Evolutionary conservation across 1,284 basidiomycete genomes (phyloP).

Genomic region (Thelephora terrestris): DNA sequence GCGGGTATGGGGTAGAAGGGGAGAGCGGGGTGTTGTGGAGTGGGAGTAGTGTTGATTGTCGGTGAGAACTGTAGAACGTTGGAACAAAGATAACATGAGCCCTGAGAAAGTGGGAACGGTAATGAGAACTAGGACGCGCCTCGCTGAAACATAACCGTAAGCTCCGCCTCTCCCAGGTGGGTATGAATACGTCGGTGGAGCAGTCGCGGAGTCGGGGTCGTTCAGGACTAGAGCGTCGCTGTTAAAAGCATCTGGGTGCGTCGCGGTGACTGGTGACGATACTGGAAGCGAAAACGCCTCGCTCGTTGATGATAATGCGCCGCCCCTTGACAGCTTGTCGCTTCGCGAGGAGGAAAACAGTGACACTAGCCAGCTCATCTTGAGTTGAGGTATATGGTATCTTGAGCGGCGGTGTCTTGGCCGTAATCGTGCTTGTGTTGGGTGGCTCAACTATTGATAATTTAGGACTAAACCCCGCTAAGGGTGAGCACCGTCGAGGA

Average conservation of each 20-base stretch:
- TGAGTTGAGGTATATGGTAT: slow-evolving; percentile 2
- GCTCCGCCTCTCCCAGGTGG: slow-evolving; percentile 48
- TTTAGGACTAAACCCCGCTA: too few relatives aligned
- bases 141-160: slow-evolving; percentile 50
- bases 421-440: too few relatives aligned
- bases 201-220: slow-evolving; percentile 35
- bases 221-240: slow-evolving; percentile 32
- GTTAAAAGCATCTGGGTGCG: slow-evolving; percentile 49
- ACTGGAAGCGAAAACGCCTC: slow-evolving; percentile 73
- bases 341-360: slow-evolving; percentile 42
- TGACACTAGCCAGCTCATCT: slow-evolving; percentile 63
- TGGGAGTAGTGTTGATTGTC: slow-evolving; percentile 53
- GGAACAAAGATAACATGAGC: neutral
- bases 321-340: slow-evolving; percentile 20
- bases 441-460: too few relatives aligned
- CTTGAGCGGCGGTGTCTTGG: too few relatives aligned
- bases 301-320: slow-evolving; percentile 55
- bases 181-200: slow-evolving; percentile 53
- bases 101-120: slow-evolving; percentile 2
- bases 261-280: slow-evolving; percentile 46
- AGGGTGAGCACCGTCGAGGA: too few relatives aligned
- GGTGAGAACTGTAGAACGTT: slow-evolving; percentile 23
- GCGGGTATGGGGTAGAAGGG: slow-evolving; percentile 47
- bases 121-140: slow-evolving; percentile 33
- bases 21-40: slow-evolving; percentile 36